phyloP scores from a whole-genome alignment of 2,329 filamentous ascomycete species.

The Ambrosiella cleistominuta region DNA sequence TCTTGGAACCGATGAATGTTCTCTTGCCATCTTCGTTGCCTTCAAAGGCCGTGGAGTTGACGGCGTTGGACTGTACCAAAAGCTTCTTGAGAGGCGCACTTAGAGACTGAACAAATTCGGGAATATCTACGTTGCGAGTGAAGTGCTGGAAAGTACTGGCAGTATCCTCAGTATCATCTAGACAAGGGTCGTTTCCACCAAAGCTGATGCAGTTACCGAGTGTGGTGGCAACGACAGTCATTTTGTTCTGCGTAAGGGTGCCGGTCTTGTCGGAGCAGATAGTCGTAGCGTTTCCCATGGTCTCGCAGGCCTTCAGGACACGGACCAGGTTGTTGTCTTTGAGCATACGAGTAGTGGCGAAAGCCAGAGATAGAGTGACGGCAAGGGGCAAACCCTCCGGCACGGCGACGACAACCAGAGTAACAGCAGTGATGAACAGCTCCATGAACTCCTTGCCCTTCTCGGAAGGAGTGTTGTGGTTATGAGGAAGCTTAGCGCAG shows the following conservation, averaged over 20 bases:
- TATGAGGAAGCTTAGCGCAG: constrained; percentile 40
- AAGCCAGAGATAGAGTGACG: constrained; percentile 49
- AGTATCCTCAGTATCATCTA: constrained; percentile 1
- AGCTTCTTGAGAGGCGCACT: constrained; percentile 13
- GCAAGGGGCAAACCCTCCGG: constrained; percentile 50
- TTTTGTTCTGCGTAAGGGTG: constrained; percentile 42
- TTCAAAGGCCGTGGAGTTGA: constrained; percentile 44
- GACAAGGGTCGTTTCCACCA: constrained; percentile 9
- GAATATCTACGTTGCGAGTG: constrained; percentile 2
- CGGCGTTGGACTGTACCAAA: constrained; percentile 27
- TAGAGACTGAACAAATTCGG: constrained; percentile 9
- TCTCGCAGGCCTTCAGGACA: constrained; percentile 50
- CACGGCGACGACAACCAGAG: constrained; percentile 49
- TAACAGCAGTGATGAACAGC: constrained; percentile 48
- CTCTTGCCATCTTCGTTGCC: constrained; percentile 27
- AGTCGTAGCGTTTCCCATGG: constrained; percentile 55
- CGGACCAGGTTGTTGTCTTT: constrained; percentile 55
- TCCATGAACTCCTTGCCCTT: constrained; percentile 43
- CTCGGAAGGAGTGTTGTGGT: constrained; percentile 28
- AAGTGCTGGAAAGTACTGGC: background rate
- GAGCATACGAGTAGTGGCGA: constrained; percentile 51
- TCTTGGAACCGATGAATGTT: constrained; percentile 37
- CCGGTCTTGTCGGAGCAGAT: constrained; percentile 51
- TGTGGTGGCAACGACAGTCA: constrained; percentile 56
- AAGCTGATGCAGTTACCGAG: constrained; percentile 30